Evolutionary conservation across 1,284 basidiomycete genomes (phyloP).

Genomic region (Volvariella surrecta): DNA sequence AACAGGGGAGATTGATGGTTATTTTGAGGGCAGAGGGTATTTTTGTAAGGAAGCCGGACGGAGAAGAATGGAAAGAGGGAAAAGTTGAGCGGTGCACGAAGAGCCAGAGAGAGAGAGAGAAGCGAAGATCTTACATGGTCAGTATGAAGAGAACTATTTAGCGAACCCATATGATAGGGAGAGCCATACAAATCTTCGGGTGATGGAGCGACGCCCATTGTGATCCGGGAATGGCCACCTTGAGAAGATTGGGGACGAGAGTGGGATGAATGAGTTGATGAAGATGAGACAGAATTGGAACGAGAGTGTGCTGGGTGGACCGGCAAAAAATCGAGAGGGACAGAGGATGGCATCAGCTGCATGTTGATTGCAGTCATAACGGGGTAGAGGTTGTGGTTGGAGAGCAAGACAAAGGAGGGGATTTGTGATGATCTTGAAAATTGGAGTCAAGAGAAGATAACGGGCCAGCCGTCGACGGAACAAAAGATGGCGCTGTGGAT

Average conservation of each 20-base stretch:
- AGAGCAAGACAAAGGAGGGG: slow-evolving; percentile 14
- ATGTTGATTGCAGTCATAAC: slow-evolving; percentile 66
- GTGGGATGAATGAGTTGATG: slow-evolving; percentile 57
- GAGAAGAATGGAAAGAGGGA: slow-evolving; percentile 22
- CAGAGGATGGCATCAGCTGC: slow-evolving; percentile 56
- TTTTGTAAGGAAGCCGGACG: neutral
- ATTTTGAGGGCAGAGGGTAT: slow-evolving; percentile 8
- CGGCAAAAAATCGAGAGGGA: slow-evolving; percentile 64
- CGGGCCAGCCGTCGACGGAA: slow-evolving; percentile 19
- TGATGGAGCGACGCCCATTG: slow-evolving; percentile 37
- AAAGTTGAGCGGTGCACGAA: slow-evolving; percentile 23
- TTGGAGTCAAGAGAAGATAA: slow-evolving; percentile 9
- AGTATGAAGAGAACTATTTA: slow-evolving; percentile 24
- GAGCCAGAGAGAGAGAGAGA: slow-evolving; percentile 10
- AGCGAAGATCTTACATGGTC: slow-evolving; percentile 31
- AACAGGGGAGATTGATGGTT: slow-evolving; percentile 7
- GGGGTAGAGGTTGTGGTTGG: slow-evolving; percentile 7
- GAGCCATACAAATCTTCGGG: slow-evolving; percentile 62
- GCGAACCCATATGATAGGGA: slow-evolving; percentile 39
- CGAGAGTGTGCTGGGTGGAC: slow-evolving; percentile 57
- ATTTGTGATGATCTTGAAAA: slow-evolving; percentile 9
- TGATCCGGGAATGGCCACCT: slow-evolving; percentile 44
- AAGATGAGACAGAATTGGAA: slow-evolving; percentile 68
- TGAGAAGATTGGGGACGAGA: slow-evolving; percentile 73
- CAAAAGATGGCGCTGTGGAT: slow-evolving; percentile 10